Percentiles rank a stretch among this genome's conserved stretches.
These are phyloP conservation scores for Mycena latifolia DNA, from an alignment of 768 basidiomycete genomes.

Conservation along the genomic window DNA sequence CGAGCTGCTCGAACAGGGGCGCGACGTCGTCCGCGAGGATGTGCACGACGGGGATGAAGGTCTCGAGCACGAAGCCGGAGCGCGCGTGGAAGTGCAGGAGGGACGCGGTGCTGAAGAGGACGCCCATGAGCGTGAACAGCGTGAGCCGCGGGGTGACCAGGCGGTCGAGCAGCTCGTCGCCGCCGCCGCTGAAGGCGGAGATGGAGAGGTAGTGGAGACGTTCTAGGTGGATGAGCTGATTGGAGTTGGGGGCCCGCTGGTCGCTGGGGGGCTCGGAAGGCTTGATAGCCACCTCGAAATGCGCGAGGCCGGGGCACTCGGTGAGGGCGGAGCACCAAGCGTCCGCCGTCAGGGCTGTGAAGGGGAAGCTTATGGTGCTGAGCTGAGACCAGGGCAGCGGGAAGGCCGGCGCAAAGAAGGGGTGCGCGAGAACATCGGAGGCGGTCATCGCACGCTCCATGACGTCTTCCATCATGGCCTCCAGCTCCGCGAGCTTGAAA, in stretches of 20 bases:
- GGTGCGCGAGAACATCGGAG: not conserved
- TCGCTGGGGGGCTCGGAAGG: not conserved
- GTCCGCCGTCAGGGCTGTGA: conserved; percentile 8
- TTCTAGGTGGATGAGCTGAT: not conserved
- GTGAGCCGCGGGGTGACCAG: conserved; percentile 7
- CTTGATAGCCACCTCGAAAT: not conserved
- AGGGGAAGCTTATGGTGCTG: conserved; percentile 2
- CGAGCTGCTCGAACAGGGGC: not conserved
- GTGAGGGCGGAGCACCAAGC: conserved; percentile 4
- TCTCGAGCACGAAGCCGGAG: conserved; percentile 15
- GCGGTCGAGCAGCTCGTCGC: conserved; percentile 6
- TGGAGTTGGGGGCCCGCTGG: not conserved
- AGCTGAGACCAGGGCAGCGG: conserved; percentile 20
- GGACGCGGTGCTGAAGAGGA: not conserved
- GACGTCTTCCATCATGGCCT: not conserved
- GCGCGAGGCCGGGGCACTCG: conserved; percentile 9
- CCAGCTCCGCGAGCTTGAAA: conserved; percentile 7
- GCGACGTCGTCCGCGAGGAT: conserved; percentile 3
- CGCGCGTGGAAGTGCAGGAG: conserved; percentile 9
- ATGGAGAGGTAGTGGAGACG: conserved; percentile 10
- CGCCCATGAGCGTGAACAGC: not conserved
- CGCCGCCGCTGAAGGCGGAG: conserved; percentile 13
- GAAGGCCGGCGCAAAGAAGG: conserved; percentile 14
- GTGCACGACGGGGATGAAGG: not conserved
- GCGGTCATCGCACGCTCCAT: not conserved